Evolutionary conservation across 2,329 filamentous ascomycete genomes (phyloP).

Genomic region (Dendrostoma leiphaemia): DNA sequence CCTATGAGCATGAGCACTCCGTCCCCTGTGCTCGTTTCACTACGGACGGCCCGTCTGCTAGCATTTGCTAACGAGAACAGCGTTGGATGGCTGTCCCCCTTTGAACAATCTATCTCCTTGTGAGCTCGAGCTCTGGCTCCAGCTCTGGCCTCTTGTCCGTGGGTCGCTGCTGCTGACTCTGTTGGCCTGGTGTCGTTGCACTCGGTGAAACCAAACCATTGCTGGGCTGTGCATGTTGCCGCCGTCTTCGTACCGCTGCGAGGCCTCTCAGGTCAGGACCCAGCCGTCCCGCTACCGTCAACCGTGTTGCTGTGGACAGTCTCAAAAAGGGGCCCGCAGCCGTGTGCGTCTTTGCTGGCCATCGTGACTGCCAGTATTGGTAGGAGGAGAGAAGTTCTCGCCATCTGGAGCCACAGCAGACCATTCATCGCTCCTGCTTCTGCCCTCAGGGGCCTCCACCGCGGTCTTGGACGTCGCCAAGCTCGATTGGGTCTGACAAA

Average conservation of each 20-base stretch:
- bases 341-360: not conserved
- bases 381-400: not conserved
- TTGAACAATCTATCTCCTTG: no score
- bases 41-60: no score
- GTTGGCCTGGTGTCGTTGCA: not conserved
- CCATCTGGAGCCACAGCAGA: not conserved
- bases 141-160: not conserved
- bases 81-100: no score
- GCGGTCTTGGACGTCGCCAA: not conserved
- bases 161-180: not conserved
- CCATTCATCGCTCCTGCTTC: not conserved
- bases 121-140: no score
- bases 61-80: no score
- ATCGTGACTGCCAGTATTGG: constrained; percentile 1
- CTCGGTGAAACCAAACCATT: not conserved
- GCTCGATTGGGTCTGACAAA: not conserved
- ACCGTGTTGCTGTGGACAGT: not conserved
- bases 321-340: not conserved
- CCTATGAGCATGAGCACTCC: no score
- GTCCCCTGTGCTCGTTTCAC: no score
- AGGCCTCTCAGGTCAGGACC: not conserved
- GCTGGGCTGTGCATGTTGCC: not conserved
- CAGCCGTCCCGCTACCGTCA: no score
- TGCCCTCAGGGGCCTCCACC: not conserved
- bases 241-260: not conserved